Conservation (phyloP, 345 rosid species). For the Salix koriyanagi region DNA sequence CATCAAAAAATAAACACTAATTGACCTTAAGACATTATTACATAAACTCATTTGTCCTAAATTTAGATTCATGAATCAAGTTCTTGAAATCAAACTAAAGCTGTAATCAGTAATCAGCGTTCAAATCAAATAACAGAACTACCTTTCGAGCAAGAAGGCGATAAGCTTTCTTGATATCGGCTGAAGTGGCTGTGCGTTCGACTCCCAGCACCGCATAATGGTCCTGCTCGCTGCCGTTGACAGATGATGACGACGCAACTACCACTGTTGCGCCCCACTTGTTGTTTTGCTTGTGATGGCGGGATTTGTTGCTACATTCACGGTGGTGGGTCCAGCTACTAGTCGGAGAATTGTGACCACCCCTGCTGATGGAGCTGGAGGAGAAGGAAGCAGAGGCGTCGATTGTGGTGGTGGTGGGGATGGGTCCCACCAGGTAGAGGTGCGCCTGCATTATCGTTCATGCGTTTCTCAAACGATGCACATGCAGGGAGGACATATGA, state of each 20-base stretch:
- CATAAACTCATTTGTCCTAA: too few relatives aligned
- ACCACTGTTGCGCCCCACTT: constrained; percentile 29
- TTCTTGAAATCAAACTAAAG: too few relatives aligned
- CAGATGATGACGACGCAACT: constrained; percentile 29
- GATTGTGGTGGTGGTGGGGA: constrained; percentile 33
- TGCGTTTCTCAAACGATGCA: too few relatives aligned
- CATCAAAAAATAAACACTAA: too few relatives aligned
- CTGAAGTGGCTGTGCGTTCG: constrained; percentile 45
- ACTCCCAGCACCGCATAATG: constrained; percentile 72
- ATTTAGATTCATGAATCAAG: too few relatives aligned
- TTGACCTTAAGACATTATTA: too few relatives aligned
- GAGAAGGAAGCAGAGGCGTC: constrained; percentile 28
- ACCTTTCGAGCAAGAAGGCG: constrained; percentile 91
- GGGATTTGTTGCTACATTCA: not conserved
- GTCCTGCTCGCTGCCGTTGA: constrained; percentile 40
- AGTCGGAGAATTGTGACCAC: not conserved
- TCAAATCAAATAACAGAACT: too few relatives aligned
- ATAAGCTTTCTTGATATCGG: constrained; percentile 75
- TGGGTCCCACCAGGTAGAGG: constrained; percentile 58
- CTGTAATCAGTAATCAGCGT: too few relatives aligned
- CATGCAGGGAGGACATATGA: too few relatives aligned
- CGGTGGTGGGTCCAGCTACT: too few relatives aligned
- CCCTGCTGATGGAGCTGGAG: constrained; percentile 1
- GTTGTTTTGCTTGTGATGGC: constrained; percentile 8
- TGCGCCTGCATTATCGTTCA: constrained; percentile 56